Evolutionary conservation across 1,139 yeast genomes (phyloP).

Genomic region (Yarrowia galli): DNA sequence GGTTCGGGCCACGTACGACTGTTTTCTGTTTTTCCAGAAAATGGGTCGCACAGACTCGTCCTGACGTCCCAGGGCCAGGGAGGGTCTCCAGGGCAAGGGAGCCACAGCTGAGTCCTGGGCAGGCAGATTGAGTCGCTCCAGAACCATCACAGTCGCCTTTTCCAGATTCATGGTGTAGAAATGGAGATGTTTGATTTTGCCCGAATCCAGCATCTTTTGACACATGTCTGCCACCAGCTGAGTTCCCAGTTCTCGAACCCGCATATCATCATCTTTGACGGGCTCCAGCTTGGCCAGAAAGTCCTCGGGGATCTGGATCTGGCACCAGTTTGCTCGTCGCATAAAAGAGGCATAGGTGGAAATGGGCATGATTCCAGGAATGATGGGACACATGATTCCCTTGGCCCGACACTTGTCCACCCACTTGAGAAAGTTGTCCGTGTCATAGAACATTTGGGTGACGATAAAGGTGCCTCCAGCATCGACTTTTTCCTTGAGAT

Average conservation of each 20-base stretch:
- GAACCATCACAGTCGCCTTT: constrained; percentile 84
- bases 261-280: constrained; percentile 86
- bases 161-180: constrained; percentile 97
- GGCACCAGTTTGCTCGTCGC: constrained; percentile 95
- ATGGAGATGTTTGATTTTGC: constrained; percentile 82
- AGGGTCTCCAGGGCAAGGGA: constrained; percentile 85
- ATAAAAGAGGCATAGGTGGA: constrained; percentile 90
- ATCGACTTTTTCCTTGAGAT: constrained; percentile 84
- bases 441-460: constrained; percentile 94
- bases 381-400: constrained; percentile 85
- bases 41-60: constrained; percentile 91
- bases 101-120: constrained; percentile 40
- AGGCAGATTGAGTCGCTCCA: constrained; percentile 62
- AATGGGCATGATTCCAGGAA: constrained; percentile 99
- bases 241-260: constrained; percentile 87
- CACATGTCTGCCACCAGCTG: constrained; percentile 87
- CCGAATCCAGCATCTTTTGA: constrained; percentile 69
- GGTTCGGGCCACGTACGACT: constrained; percentile 87
- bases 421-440: constrained; percentile 84
- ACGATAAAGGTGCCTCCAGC: constrained; percentile 93
- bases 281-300: constrained; percentile 78
- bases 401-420: constrained; percentile 70
- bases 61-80: constrained; percentile 79
- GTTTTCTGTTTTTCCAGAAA: constrained; percentile 94
- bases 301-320: constrained; percentile 75